Evolutionary conservation across 345 rosid genomes (phyloP).

Genomic region (Eutrema heterophyllum): DNA sequence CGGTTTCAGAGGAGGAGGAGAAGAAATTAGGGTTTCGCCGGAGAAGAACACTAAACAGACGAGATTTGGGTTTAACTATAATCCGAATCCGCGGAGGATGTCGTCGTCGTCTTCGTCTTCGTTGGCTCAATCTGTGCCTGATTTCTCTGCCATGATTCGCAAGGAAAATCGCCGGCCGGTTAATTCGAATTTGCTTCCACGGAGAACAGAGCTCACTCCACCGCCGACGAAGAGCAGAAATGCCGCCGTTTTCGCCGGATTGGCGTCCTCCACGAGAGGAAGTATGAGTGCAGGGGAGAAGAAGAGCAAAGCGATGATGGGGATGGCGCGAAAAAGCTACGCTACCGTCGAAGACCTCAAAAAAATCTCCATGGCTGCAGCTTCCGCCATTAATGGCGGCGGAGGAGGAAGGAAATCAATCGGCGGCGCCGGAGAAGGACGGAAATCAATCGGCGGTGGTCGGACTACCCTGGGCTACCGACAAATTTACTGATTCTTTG

Average conservation of each 20-base stretch:
- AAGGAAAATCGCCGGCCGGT: conserved; percentile 75
- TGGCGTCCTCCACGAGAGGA: conserved; percentile 35
- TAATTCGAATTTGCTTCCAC: conserved; percentile 11
- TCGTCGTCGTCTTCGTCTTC: conserved; percentile 39
- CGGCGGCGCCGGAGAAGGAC: background rate
- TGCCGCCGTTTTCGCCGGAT: conserved; percentile 31
- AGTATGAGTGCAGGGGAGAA: conserved; percentile 61
- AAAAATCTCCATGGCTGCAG: conserved; percentile 49
- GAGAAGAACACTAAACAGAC: conserved; percentile 50
- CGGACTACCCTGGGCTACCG: conserved; percentile 46
- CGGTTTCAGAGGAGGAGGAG: conserved; percentile 39
- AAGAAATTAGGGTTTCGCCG: conserved; percentile 41
- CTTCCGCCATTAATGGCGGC: conserved; percentile 51
- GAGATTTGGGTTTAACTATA: conserved; percentile 37
- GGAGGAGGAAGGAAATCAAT: conserved; percentile 34
- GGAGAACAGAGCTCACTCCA: conserved; percentile 47
- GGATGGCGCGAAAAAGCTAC: conserved; percentile 54
- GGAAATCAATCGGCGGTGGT: conserved; percentile 18
- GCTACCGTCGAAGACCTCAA: conserved; percentile 60
- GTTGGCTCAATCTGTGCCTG: conserved; percentile 76
- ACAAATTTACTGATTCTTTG: conserved; percentile 31
- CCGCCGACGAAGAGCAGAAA: conserved; percentile 34
- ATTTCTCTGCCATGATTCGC: conserved; percentile 59
- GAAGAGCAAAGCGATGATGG: conserved; percentile 39
- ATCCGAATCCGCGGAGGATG: conserved; percentile 2